phyloP scores from a whole-genome alignment of 352 stramenopile species.

The Phytopythium boreale region DNA sequence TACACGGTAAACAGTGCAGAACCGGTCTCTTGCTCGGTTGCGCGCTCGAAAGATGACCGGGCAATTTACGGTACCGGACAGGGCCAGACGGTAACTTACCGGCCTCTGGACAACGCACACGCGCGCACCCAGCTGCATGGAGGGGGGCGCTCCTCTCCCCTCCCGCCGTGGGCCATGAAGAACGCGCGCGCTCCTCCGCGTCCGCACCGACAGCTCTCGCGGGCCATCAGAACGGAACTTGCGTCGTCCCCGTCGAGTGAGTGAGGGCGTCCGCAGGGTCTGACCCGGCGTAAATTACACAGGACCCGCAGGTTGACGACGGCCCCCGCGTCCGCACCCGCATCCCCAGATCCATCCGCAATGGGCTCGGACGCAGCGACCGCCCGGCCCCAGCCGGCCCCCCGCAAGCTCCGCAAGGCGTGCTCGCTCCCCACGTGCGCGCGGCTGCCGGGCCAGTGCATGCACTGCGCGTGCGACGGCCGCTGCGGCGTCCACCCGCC shows the following conservation, averaged over 20 bases:
- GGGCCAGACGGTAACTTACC: background rate
- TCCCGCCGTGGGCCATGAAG: background rate
- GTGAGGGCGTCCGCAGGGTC: background rate
- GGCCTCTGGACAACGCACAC: background rate
- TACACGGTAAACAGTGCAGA: no score
- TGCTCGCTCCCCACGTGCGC: conserved; percentile 66
- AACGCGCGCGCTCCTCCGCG: background rate
- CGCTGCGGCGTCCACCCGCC: conserved; percentile 52
- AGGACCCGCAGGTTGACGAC: background rate
- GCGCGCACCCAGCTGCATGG: background rate
- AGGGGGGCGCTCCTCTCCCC: no score
- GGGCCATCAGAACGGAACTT: conserved; percentile 5
- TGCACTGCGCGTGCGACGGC: conserved; percentile 83
- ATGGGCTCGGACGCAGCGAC: background rate
- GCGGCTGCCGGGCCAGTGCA: conserved; percentile 54
- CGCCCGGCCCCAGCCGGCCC: background rate
- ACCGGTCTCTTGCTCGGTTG: background rate
- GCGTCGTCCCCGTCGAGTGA: background rate
- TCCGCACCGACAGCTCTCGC: background rate
- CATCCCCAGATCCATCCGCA: background rate
- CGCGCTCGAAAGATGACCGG: background rate
- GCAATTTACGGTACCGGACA: no score
- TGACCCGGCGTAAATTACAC: background rate
- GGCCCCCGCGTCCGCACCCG: no score
- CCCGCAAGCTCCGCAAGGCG: conserved; percentile 64